Evolutionary conservation across 2,329 filamentous ascomycete genomes (phyloP).

Genomic region (Claviceps fusiformis): DNA sequence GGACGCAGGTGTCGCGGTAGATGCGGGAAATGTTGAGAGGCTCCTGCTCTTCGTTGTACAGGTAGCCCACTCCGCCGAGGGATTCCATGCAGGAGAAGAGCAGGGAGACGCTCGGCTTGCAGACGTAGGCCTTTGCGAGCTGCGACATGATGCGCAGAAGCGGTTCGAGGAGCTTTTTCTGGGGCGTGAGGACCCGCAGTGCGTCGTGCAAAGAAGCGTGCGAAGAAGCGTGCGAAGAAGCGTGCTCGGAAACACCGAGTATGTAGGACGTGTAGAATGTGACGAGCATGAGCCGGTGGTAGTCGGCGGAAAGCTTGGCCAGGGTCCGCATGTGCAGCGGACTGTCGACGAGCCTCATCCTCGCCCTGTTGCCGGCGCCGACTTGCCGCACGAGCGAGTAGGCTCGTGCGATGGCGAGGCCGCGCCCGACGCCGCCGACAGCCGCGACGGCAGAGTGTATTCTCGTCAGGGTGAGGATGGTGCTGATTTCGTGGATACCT

Average conservation of each 20-base stretch:
- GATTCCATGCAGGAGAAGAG: slow-evolving; percentile 48
- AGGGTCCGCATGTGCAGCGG: slow-evolving; percentile 45
- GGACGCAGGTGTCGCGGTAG: slow-evolving; percentile 49
- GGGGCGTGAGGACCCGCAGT: slow-evolving; percentile 20
- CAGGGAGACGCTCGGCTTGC: slow-evolving; percentile 33
- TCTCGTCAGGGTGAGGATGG: slow-evolving; percentile 54
- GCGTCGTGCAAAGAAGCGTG: slow-evolving; percentile 6
- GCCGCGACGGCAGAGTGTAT: slow-evolving; percentile 42
- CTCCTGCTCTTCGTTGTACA: slow-evolving; percentile 48
- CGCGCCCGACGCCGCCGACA: slow-evolving; percentile 39
- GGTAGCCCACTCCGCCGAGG: slow-evolving; percentile 53
- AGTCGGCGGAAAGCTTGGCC: slow-evolving; percentile 40
- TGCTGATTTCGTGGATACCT: slow-evolving; percentile 54
- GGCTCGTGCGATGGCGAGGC: slow-evolving; percentile 41
- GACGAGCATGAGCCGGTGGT: slow-evolving; percentile 42
- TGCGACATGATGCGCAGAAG: slow-evolving; percentile 46
- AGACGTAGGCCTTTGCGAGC: slow-evolving; percentile 44
- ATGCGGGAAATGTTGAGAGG: slow-evolving; percentile 53
- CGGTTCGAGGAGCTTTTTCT: slow-evolving; percentile 19
- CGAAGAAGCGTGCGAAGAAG: slow-evolving; percentile 7
- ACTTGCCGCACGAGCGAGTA: slow-evolving; percentile 45
- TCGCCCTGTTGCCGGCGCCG: slow-evolving; percentile 27
- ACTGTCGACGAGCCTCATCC: slow-evolving; percentile 35
- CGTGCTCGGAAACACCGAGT: slow-evolving; percentile 40
- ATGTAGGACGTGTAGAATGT: slow-evolving; percentile 38